Evolutionary conservation across 2,329 filamentous ascomycete species (phyloP).

Genomic region (Colletotrichum euphorbiae): DNA sequence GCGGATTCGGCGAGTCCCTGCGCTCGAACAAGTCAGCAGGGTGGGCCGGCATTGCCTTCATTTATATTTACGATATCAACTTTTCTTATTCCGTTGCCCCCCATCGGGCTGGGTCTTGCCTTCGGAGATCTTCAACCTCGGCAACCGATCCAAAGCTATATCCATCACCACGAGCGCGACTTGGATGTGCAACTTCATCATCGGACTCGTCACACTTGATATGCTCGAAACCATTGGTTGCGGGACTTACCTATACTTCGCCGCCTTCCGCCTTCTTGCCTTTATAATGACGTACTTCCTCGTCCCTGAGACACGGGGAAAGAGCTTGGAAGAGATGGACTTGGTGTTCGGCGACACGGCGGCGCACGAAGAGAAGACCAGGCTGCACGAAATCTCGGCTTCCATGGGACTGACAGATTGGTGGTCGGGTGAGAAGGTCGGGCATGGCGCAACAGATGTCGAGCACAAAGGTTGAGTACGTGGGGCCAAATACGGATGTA

Average conservation of each 20-base stretch:
- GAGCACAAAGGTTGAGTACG: not conserved
- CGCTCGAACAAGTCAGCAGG: too few species aligned
- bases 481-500: not conserved
- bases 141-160: too few species aligned
- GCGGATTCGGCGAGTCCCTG: too few species aligned
- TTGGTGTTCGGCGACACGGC: conserved; percentile 50
- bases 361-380: conserved; percentile 49
- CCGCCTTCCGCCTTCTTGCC: conserved; percentile 61
- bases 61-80: too few species aligned
- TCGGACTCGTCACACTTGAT: conserved; percentile 59
- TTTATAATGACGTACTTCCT: conserved; percentile 63
- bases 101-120: too few species aligned
- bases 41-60: too few species aligned
- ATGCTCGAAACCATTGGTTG: conserved; percentile 65
- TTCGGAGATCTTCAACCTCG: too few species aligned
- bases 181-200: conserved; percentile 63
- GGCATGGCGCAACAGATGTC: conserved; percentile 2
- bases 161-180: conserved; percentile 68
- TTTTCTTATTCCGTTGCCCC: too few species aligned
- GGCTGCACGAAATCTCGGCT: conserved; percentile 44
- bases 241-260: conserved; percentile 71
- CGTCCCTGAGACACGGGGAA: conserved; percentile 68
- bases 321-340: conserved; percentile 69
- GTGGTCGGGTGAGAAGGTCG: too few species aligned
- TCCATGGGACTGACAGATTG: conserved; percentile 43